Base-by-base conservation (phyloP, 2,329 filamentous ascomycete species). In the Hypoxylon sp. region DNA sequence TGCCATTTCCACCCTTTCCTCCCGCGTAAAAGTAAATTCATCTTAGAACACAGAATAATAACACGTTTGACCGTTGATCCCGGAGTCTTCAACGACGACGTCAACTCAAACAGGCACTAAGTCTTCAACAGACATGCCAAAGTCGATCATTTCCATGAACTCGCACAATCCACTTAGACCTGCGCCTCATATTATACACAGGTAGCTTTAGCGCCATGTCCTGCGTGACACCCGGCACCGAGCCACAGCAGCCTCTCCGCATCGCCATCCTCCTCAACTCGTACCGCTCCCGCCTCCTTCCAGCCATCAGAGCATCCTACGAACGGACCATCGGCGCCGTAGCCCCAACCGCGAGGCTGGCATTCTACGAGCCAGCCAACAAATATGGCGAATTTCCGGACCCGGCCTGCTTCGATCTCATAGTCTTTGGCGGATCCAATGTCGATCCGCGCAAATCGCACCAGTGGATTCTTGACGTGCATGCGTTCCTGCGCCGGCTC, bases 341-440 rank as follows among this genome's bases (percentile, higher is more conserved):
- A 6, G 72, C 75, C 19, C 77, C 76, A 0, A 60, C 72, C 53
- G 73, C 75, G 53, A 58, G 71, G 47, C 75, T 80, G 24, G 69
- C 74, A 17, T 81, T 81, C 72, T 81, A 79, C 72, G 77, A 79
- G 72, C 79, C 79, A 7, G 79, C 78, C 63, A 79, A 80, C 72
- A 72, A 72, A 35, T 31, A 39, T 51, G 57, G 61, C 57, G 50
- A 62, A 13, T 78, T 80, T 42, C 81, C 82, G 1, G 75, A 83
- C 57, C 79, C 79, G 15, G 70, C 70, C 3, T 69, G 73, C 21
- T 84, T 82, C 69, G 80, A 84, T 68, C 74, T 84, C 48, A 80
- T 84, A 59, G 78, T 83, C 52, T 65, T 84, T 10, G 82, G 80
- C 64, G 82, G 82, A 54, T 78, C 80, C 24, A 83, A 82, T 47